Evolutionary conservation across 2,329 filamentous ascomycete species (phyloP).

Genomic region (Fusarium chaquense): DNA sequence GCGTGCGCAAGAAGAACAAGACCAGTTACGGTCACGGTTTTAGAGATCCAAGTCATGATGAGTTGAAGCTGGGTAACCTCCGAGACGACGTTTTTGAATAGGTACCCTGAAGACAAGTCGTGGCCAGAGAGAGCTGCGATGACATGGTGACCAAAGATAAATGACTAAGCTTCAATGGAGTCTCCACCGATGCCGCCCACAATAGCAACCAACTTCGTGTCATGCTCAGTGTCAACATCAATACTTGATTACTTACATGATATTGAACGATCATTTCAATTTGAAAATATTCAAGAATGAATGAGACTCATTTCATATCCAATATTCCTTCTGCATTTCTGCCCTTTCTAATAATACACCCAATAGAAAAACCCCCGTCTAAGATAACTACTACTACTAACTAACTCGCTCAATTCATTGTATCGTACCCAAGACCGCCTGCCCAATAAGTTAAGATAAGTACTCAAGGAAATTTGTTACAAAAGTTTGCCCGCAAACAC

Average conservation of each 20-base stretch:
- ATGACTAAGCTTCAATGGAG: slow-evolving; percentile 42
- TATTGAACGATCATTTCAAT: neutral
- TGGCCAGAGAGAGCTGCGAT: slow-evolving; percentile 17
- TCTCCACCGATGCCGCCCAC: slow-evolving; percentile 3
- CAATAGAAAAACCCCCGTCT: slow-evolving; percentile 26
- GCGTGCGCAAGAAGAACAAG: slow-evolving; percentile 85
- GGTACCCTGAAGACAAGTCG: slow-evolving; percentile 41
- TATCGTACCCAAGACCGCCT: slow-evolving; percentile 20
- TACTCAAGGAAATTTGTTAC: slow-evolving; percentile 21
- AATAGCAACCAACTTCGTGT: slow-evolving; percentile 3
- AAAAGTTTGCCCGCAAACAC: neutral
- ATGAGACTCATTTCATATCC: neutral
- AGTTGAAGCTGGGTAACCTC: slow-evolving; percentile 11
- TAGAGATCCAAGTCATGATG: slow-evolving; percentile 78
- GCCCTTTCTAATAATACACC: slow-evolving; percentile 7
- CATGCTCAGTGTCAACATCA: neutral
- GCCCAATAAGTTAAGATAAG: slow-evolving; percentile 2
- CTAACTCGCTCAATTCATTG: slow-evolving; percentile 20
- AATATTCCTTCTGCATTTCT: neutral
- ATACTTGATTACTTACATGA: neutral
- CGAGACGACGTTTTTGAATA: slow-evolving; percentile 9
- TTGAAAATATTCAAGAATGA: neutral
- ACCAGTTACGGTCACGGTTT: slow-evolving; percentile 77
- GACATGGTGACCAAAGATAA: slow-evolving; percentile 7
- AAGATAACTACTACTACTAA: slow-evolving; percentile 16